Evolutionary conservation across 73 alveolate species (phyloP), one percentile per base, ranked within the genome.

Genomic region (Blepharisma stoltei): DNA sequence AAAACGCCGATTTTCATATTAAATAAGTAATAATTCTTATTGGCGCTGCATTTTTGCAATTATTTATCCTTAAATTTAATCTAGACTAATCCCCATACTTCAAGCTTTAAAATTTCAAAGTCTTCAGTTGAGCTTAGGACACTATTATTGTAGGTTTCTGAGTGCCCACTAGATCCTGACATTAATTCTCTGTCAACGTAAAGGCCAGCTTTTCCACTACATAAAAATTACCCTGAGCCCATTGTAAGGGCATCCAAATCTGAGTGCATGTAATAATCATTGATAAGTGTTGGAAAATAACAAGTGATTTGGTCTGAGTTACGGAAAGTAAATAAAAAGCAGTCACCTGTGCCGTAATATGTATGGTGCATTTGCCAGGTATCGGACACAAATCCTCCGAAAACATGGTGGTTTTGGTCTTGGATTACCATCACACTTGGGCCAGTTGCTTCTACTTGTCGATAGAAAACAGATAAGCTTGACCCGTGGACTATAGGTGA

Each of bases 61-160:
- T 32, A 32, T 32, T 32, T 32, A 32, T 32, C 41, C 66, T 52
- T 52, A 14, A 20, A 52, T 14, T 52, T 52, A 14, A 52, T 52
- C 73, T 60, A 60, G 45, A 60, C 73, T 18, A 60, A 25, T 25
- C 73, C 73, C 73, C 73, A 60, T 14, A 60, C 73, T 60, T 60
- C 73, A 8, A 60, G 14, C 14, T 60, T 25, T 8, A 60, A 9
- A 1, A 60, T 25, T 11, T 20, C 11, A 60, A 60, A 60, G 46
- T 60, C 45, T 9, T 25, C 46, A 20, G 73, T 60, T 9, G 73
- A n/a, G 45, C 73, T 60, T 20, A 60, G 45, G 46, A 60, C 73
- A 9, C 11, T 25, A 60, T 60, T 60, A 2, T 60, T 25, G 23
- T 20, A 60, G 23, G 73, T 60, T 11, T 60, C 49, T 14, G 73